Base-by-base conservation (phyloP, 805 yeast species). In the Kregervanrija pseudodelftensis region DNA sequence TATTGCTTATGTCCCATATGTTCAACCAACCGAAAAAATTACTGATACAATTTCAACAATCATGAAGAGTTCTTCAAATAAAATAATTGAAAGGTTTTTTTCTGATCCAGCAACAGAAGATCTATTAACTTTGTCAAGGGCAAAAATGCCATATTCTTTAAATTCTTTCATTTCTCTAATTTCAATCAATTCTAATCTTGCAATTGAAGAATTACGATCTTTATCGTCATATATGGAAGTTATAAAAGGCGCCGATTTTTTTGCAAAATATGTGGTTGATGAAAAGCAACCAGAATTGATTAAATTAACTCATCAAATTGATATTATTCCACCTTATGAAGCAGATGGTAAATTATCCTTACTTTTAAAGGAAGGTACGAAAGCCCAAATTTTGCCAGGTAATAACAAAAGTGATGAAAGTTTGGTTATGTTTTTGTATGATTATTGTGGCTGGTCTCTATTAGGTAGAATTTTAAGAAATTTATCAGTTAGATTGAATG, bases 371-470 rank as follows among this genome's bases (percentile, higher is more conserved):
- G 67, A 66, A 48, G 80, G 81, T 2, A 85, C 95, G 0, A 75
- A 70, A 44, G 97, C 91, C 2, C 82, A 83, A 51, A 32, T 51
- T 12, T 8, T 49, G 10, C 36, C 41, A 7, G 28, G 30, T 3
- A 16, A 22, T 3, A 30, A 35, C 32, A 22, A 28, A 22, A 49
- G 45, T 12, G 46, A 53, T 28, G 36, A 48, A 28, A 31, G 54
- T 4, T 54, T 75, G 13, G 84, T 85, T 3, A 73, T 87, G 16
- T 89, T 93, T 65, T 65, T 82, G 28, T 77, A 83, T 58, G 72
- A 73, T 3, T 88, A 81, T 59, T 85, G 81, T 57, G 97, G 97
- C 1, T 89, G 97, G 95, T 76, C 95, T 0, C 64, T 85, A 28
- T 54, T 91, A 13, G 97, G 97, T 1, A 73, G 95, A 54, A 66